Base-by-base conservation (phyloP, 1,139 yeast species). In the Arxiozyma bovina region DNA sequence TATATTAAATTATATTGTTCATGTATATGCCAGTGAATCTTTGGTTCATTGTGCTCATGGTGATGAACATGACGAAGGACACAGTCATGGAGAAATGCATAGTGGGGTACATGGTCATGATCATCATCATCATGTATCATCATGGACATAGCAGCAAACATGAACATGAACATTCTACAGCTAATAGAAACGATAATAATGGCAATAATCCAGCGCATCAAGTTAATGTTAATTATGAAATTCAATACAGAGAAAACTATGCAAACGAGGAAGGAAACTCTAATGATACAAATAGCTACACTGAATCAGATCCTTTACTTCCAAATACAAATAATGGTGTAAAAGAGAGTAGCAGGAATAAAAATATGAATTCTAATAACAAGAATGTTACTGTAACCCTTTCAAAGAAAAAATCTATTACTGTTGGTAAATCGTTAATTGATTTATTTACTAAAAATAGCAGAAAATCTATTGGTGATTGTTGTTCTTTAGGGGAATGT, bases 41-140 rank as follows among this genome's bases (percentile, higher is more conserved):
- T 80, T 91, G 34, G 88, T 91, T 0, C 96, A 90, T 65, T 90
- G 97, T 69, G 84, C 81, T 20, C 96, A 90, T 63, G 73, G 63
- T n/a, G 67, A 66, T 21, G 76, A 63, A 18, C 70, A 58, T 22
- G 61, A 53, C 12, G 58, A 25, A 20, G 42, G 8, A 15, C n/a
- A 34, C 4, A 6, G 40, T 15, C n/a, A 34, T 12, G n/a, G n/a
- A 34, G 40, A 8, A 34, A 34, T n/a, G 2, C 21, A 25, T 2
- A 22, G 20, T 51, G 2, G 58, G 52, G 5, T 61, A 58, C 48
- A 60, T 50, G 18, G 52, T 1, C 63, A 59, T 48, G 55, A 17
- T 43, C 50, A 49, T 22, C 60, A 58, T 45, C 57, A 58, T n/a
- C n/a, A n/a, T n/a, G n/a, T n/a, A n/a, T n/a, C 61, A 60, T 50